A percentile compares a stretch with the other conserved stretches of the same genome.
phyloP scores from a whole-genome alignment of 768 basidiomycete genomes.

The Termitomyces titanicus region DNA sequence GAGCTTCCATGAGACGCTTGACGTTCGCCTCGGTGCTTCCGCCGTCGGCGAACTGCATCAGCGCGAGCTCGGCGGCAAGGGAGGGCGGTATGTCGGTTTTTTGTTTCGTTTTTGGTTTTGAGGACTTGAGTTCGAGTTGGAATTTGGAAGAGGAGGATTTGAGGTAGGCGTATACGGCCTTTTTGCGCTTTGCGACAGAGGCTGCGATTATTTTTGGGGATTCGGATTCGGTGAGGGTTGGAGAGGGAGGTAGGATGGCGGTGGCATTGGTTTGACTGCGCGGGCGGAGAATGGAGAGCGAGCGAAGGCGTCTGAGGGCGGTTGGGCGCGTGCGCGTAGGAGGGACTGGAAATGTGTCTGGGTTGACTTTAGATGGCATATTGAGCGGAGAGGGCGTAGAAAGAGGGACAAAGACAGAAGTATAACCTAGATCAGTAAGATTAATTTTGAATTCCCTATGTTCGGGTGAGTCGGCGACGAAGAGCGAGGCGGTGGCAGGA shows the following conservation, averaged over 20 bases:
- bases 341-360: slow-evolving; percentile 17
- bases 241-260: slow-evolving; percentile 15
- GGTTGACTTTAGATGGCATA: slow-evolving; percentile 20
- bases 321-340: slow-evolving; percentile 16
- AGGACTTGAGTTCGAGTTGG: slow-evolving; percentile 31
- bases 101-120: slow-evolving; percentile 26
- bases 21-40: slow-evolving; percentile 54
- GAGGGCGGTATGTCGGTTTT: slow-evolving; percentile 38
- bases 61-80: slow-evolving; percentile 60
- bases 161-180: slow-evolving; percentile 43
- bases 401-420: slow-evolving; percentile 60
- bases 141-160: slow-evolving; percentile 36
- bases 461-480: slow-evolving; percentile 42
- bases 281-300: slow-evolving; percentile 45
- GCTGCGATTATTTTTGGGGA: slow-evolving; percentile 22
- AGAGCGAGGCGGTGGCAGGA: slow-evolving; percentile 36
- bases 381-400: slow-evolving; percentile 38
- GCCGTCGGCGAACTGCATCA: slow-evolving; percentile 69
- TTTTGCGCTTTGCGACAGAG: slow-evolving; percentile 46
- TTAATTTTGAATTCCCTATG: slow-evolving; percentile 46
- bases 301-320: slow-evolving; percentile 43
- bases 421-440: slow-evolving; percentile 61
- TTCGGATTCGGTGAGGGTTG: slow-evolving; percentile 11
- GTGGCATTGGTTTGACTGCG: slow-evolving; percentile 26
- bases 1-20: slow-evolving; percentile 49